Conservation (phyloP, 805 yeast species). For the Phaffomyces thermotolerans region DNA sequence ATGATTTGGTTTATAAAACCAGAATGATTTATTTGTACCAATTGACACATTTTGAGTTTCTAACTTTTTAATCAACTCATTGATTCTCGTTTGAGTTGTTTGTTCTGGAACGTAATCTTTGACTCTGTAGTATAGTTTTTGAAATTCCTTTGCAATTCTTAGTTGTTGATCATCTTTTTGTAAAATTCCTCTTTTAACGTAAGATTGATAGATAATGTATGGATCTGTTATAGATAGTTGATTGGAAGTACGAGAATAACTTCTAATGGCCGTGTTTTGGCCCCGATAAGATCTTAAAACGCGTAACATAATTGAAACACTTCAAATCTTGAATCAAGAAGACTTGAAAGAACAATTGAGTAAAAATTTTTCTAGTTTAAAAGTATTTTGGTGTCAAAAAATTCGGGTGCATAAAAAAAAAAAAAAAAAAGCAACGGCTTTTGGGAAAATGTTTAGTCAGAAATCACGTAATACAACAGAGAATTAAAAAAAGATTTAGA, state of each 20-base stretch:
- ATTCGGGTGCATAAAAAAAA: conserved; percentile 1
- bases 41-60: conserved; percentile 15
- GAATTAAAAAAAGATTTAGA: no score
- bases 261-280: neutral
- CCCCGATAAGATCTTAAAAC: neutral
- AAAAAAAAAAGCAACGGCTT: no score
- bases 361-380: neutral
- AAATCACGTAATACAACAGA: no score
- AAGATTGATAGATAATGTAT: conserved; percentile 44
- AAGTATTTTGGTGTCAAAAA: neutral
- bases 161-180: conserved; percentile 51
- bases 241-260: conserved; percentile 4
- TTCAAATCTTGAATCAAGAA: neutral
- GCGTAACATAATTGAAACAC: neutral
- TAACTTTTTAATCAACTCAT: conserved; percentile 25
- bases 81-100: conserved; percentile 15
- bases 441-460: no score
- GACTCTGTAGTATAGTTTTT: conserved; percentile 49
- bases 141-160: conserved; percentile 57
- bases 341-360: neutral
- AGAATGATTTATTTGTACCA: neutral
- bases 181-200: conserved; percentile 44
- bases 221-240: conserved; percentile 55
- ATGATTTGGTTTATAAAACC: conserved; percentile 5
- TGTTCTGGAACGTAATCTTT: conserved; percentile 47